Evolutionary conservation across 2,329 filamentous ascomycete species (phyloP).

Genomic region (Chrysosporium keratinophilum): DNA sequence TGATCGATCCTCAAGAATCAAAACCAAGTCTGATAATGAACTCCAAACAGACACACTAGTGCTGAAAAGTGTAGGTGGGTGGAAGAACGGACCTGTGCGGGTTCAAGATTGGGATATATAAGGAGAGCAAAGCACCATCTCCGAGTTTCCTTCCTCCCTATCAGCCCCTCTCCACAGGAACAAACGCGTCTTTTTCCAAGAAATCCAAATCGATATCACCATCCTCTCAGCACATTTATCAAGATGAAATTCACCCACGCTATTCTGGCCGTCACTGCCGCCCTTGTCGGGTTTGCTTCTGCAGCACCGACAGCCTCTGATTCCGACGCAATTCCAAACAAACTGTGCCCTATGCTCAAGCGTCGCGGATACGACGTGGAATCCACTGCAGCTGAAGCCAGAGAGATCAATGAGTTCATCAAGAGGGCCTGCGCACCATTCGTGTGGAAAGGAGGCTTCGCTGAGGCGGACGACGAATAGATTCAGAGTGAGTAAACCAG

Average conservation of each 20-base stretch:
- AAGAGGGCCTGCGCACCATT: conserved; percentile 6
- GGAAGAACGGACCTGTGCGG: no score
- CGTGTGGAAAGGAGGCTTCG: conserved; percentile 1
- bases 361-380: background rate
- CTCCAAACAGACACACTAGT: no score
- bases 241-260: conserved; percentile 3
- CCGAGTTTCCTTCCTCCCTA: background rate
- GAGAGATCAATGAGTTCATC: background rate
- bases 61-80: no score
- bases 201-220: background rate
- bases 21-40: no score
- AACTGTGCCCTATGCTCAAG: conserved; percentile 9
- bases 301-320: conserved; percentile 2
- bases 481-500: no score
- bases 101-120: no score
- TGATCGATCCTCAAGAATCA: no score
- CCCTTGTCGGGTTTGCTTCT: conserved; percentile 2
- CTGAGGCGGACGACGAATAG: background rate
- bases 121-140: no score
- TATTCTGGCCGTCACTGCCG: background rate
- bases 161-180: background rate
- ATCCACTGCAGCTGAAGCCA: background rate
- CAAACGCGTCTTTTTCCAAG: background rate
- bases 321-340: background rate
- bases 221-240: background rate